Evolutionary conservation across 371 early-diverging fungal species (phyloP).

Genomic region (Blastocladiella emersonii): DNA sequence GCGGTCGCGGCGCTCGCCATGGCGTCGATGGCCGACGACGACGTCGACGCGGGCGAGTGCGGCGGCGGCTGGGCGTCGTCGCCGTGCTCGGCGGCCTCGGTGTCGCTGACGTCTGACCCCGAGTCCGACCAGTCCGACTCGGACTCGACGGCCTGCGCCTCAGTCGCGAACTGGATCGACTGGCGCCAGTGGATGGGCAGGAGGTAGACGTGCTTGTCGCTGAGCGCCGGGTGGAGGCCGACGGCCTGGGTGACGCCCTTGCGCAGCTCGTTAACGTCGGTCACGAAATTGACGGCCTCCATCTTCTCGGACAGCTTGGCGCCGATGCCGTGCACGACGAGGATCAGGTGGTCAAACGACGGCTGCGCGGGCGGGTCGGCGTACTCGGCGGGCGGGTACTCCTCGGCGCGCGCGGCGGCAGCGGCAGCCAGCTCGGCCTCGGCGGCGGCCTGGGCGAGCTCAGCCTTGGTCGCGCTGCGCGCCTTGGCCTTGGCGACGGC

Average conservation of each 20-base stretch:
- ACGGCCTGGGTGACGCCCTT: slow-evolving; percentile 41
- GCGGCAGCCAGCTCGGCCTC: slow-evolving; percentile 39
- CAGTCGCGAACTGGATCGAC: slow-evolving; percentile 54
- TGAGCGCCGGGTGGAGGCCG: too few relatives aligned
- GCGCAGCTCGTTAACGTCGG: slow-evolving; percentile 55
- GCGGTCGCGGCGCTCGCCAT: not conserved
- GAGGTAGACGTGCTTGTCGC: slow-evolving; percentile 44
- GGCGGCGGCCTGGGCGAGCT: slow-evolving; percentile 25
- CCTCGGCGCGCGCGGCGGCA: slow-evolving; percentile 63
- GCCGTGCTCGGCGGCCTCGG: slow-evolving; percentile 15
- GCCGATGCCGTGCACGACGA: slow-evolving; percentile 36
- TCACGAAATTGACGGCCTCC: slow-evolving; percentile 46
- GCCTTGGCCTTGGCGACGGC: slow-evolving; percentile 10
- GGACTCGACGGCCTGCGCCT: slow-evolving; percentile 13
- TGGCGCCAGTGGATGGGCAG: slow-evolving; percentile 73
- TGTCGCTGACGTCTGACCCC: too few relatives aligned
- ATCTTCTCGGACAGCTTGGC: slow-evolving; percentile 62
- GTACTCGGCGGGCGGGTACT: slow-evolving; percentile 22
- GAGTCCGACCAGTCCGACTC: not conserved
- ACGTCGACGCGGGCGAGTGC: too few relatives aligned
- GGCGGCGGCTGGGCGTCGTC: slow-evolving; percentile 12
- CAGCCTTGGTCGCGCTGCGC: slow-evolving; percentile 41
- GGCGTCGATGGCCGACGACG: too few relatives aligned
- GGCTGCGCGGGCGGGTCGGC: not conserved
- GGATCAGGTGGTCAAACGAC: not conserved